Conservation (phyloP, 148 eudicot genomes). For the Spergularia bocconei region DNA sequence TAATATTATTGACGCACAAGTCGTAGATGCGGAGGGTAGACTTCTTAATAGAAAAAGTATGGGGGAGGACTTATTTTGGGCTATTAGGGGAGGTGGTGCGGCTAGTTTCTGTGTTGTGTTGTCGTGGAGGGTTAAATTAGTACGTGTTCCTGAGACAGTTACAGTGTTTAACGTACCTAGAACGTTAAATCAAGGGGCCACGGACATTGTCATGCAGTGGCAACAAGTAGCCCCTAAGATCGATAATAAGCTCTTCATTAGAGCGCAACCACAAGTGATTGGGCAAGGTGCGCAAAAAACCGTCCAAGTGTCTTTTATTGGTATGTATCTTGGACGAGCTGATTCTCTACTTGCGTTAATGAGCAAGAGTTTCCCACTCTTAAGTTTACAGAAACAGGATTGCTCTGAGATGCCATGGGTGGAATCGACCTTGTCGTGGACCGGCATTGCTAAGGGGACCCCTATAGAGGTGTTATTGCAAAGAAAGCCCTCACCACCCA, state of each 20-base stretch:
- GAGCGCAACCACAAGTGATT: constrained; percentile 22
- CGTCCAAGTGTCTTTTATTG: constrained; percentile 29
- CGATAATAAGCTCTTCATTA: constrained; percentile 25
- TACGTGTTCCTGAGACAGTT: constrained; percentile 22
- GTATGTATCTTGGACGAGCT: constrained; percentile 21
- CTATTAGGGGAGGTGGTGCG: constrained; percentile 40
- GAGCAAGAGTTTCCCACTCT: constrained; percentile 11
- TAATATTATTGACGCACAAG: constrained; percentile 35
- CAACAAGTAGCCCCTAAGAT: constrained; percentile 26
- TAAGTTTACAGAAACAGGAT: constrained; percentile 15
- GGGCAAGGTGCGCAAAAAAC: constrained; percentile 8
- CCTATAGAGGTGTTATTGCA: constrained; percentile 25
- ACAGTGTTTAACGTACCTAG: too few species aligned
- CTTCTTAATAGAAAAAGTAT: constrained; percentile 22
- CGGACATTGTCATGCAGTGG: constrained; percentile 32
- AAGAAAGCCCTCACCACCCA: constrained; percentile 19
- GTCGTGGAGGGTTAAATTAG: constrained; percentile 35
- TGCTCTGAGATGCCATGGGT: constrained; percentile 20
- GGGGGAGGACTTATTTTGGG: constrained; percentile 43
- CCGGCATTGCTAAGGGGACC: neutral
- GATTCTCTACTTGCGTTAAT: constrained; percentile 13
- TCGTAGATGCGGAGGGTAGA: constrained; percentile 28
- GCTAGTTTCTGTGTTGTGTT: constrained; percentile 39
- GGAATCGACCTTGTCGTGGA: constrained; percentile 21
- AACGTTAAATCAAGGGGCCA: too few species aligned